Conservation (phyloP, 176 grass and related monocot genomes). For the Musa schizocarpa region DNA sequence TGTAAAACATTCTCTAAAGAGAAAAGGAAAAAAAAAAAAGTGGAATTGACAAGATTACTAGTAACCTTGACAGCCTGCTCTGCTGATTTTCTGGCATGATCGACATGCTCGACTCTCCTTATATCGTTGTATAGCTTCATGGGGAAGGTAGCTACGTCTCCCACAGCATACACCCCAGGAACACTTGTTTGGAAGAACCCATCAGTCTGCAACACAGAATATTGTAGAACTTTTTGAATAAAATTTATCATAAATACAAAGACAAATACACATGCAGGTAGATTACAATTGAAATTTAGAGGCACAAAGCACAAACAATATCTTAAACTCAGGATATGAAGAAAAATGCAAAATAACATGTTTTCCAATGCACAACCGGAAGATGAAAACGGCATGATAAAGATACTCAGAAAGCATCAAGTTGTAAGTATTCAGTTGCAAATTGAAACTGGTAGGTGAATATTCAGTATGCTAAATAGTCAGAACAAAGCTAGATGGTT, state of each 20-base stretch:
- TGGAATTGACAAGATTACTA: neutral
- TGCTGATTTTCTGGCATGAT: conserved; percentile 82
- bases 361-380: too few relatives aligned
- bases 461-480: neutral
- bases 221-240: neutral
- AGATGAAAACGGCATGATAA: too few relatives aligned
- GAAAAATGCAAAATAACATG: too few relatives aligned
- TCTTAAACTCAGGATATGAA: too few relatives aligned
- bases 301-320: too few relatives aligned
- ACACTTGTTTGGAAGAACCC: conserved; percentile 72
- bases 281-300: too few relatives aligned
- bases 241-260: too few relatives aligned
- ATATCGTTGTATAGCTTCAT: conserved; percentile 67
- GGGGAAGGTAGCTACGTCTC: conserved; percentile 77
- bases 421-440: too few relatives aligned
- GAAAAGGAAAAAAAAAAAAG: neutral
- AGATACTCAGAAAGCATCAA: too few relatives aligned
- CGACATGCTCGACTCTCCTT: conserved; percentile 86
- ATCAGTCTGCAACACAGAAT: conserved; percentile 50
- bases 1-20: neutral
- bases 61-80: conserved; percentile 76
- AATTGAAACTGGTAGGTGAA: neutral
- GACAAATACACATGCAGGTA: too few relatives aligned
- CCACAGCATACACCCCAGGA: conserved; percentile 73
- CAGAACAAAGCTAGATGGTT: neutral